phyloP scores from a whole-genome alignment of 2,329 filamentous ascomycete genomes.

The Magnaporthiopsis rhizophila region DNA sequence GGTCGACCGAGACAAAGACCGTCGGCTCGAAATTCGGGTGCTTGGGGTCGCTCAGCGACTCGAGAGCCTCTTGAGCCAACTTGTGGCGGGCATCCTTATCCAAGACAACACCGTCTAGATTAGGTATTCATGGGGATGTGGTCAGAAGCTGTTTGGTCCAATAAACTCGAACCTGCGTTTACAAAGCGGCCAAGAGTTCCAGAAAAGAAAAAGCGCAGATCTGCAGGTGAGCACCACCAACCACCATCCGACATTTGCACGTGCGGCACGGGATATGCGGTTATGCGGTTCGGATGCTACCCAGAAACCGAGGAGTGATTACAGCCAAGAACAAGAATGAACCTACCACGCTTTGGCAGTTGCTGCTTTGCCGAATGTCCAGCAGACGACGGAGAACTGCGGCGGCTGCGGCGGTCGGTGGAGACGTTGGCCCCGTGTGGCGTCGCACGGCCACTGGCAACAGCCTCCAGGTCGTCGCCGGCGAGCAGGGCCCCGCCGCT shows the following conservation, averaged over 20 bases:
- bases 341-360: neutral
- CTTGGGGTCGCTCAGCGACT: conserved; percentile 32
- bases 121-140: conserved; percentile 2
- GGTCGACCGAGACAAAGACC: conserved; percentile 34
- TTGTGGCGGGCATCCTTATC: conserved; percentile 18
- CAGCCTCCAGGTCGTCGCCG: neutral
- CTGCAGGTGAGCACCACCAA: neutral
- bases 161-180: neutral
- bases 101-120: neutral
- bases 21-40: conserved; percentile 36
- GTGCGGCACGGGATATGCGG: neutral
- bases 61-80: conserved; percentile 26
- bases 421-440: neutral
- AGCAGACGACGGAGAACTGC: neutral
- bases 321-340: neutral
- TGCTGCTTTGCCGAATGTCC: neutral
- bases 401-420: neutral
- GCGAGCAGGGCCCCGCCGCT: neutral
- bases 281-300: neutral
- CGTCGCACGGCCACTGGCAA: neutral
- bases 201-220: neutral
- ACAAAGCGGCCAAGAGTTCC: neutral
- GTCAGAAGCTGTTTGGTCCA: conserved; percentile 8
- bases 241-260: neutral
- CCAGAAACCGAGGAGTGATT: neutral